Percentiles rank a stretch among this genome's conserved stretches.
phyloP scores from a whole-genome alignment of 768 basidiomycete genomes.

The Russula olivacea region DNA sequence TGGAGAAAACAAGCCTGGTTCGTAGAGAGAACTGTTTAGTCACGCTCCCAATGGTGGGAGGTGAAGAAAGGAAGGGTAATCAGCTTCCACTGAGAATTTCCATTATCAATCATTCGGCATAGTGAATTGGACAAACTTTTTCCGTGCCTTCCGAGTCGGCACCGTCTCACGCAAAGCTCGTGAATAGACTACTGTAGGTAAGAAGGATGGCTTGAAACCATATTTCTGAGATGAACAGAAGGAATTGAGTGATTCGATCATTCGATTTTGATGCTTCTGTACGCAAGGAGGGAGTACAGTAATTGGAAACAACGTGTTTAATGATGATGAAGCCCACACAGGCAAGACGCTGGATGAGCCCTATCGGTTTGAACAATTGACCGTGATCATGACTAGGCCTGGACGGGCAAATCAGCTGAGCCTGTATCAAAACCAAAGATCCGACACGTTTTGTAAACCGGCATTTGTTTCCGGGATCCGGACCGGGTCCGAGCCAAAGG shows the following conservation, averaged over 20 bases:
- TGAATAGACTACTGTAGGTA: too few species aligned
- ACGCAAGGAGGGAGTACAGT: neutral
- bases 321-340: neutral
- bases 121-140: neutral
- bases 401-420: neutral
- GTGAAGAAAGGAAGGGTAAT: constrained; percentile 18
- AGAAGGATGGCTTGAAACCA: too few species aligned
- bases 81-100: constrained; percentile 19
- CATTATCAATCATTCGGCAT: constrained; percentile 2
- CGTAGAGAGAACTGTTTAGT: constrained; percentile 27
- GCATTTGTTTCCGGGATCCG: neutral
- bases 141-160: too few species aligned
- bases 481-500: neutral
- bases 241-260: neutral
- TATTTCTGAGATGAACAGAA: too few species aligned
- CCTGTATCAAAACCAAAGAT: neutral
- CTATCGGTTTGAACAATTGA: neutral
- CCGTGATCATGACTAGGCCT: too few species aligned
- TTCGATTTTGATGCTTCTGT: neutral
- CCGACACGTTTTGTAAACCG: neutral
- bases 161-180: too few species aligned
- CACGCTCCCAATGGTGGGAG: constrained; percentile 16
- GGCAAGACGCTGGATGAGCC: neutral
- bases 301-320: neutral
- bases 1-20: constrained; percentile 30